These are phyloP conservation scores for Dichomitus squalens DNA, from an alignment of 1,284 basidiomycete genomes.

Conservation along the genomic window DNA sequence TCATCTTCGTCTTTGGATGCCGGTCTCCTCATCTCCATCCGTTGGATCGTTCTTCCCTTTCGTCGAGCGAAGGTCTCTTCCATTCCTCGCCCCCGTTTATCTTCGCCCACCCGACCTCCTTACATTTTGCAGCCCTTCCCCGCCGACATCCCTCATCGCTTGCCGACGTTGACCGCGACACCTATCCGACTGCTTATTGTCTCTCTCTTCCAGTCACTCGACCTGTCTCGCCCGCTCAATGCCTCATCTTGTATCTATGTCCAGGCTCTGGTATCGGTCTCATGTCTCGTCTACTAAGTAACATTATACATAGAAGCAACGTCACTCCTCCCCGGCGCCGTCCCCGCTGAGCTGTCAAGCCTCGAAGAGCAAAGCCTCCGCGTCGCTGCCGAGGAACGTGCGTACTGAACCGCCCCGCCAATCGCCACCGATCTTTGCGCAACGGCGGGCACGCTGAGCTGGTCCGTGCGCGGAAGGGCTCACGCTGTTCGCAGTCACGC, in stretches of 20 bases:
- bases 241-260: slow-evolving; percentile 27
- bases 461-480: slow-evolving; percentile 22
- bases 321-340: slow-evolving; percentile 1
- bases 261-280: slow-evolving; percentile 8
- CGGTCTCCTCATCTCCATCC: slow-evolving; percentile 4
- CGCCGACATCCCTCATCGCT: neutral
- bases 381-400: slow-evolving; percentile 4
- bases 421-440: neutral
- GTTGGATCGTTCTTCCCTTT: neutral
- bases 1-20: slow-evolving; percentile 23
- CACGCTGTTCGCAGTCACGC: neutral
- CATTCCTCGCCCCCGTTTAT: slow-evolving; percentile 7
- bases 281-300: slow-evolving; percentile 25
- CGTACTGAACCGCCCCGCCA: neutral
- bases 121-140: neutral
- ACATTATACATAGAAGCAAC: slow-evolving; percentile 26
- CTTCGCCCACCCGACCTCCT: neutral
- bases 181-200: slow-evolving; percentile 14
- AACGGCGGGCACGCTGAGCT: neutral
- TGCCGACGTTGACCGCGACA: slow-evolving; percentile 25
- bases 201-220: neutral
- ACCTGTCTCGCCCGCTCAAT: neutral
- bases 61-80: slow-evolving; percentile 12
- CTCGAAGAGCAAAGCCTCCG: neutral
- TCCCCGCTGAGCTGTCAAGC: neutral